phyloP scores from a whole-genome alignment of 2,329 filamentous ascomycete species.

The Beauveria scarabaeidicola region DNA sequence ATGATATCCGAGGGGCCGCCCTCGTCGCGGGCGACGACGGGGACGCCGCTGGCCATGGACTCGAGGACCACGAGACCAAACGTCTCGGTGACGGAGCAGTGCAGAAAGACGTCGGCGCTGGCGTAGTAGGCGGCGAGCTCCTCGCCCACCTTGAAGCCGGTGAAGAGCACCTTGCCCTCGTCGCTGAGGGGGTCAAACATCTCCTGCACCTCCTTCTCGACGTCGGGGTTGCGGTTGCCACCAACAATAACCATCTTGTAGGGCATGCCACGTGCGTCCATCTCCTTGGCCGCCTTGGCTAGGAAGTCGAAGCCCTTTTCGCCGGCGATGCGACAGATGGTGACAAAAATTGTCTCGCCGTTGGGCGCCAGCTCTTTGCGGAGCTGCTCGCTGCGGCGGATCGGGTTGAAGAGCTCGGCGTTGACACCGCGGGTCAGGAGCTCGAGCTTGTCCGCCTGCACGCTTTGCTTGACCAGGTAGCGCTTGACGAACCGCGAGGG shows the following conservation, averaged over 20 bases:
- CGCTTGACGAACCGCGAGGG: conserved; percentile 54
- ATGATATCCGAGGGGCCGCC: conserved; percentile 63
- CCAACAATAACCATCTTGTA: conserved; percentile 62
- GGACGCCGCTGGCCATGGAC: conserved; percentile 62
- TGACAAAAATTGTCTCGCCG: conserved; percentile 56
- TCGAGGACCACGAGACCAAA: conserved; percentile 64
- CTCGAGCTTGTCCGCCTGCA: conserved; percentile 48
- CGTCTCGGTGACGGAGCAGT: conserved; percentile 64
- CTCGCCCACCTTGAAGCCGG: conserved; percentile 54
- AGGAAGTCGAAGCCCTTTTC: conserved; percentile 66
- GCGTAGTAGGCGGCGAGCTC: conserved; percentile 59
- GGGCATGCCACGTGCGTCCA: conserved; percentile 45
- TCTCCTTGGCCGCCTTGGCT: conserved; percentile 42
- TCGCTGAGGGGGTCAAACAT: conserved; percentile 44
- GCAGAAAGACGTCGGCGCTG: conserved; percentile 59
- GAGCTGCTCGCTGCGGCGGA: conserved; percentile 40
- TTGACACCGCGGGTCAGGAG: conserved; percentile 58
- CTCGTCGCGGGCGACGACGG: conserved; percentile 60
- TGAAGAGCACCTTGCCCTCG: conserved; percentile 52
- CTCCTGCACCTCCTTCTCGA: conserved; percentile 53
- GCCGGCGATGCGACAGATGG: conserved; percentile 57
- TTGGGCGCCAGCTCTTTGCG: conserved; percentile 48
- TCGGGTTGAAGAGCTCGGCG: conserved; percentile 51
- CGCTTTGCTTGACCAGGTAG: conserved; percentile 51
- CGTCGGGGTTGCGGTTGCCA: conserved; percentile 55